These are phyloP conservation scores for Phytophthora kernoviae DNA, from an alignment of 352 stramenopile genomes.

Conservation along the genomic window DNA sequence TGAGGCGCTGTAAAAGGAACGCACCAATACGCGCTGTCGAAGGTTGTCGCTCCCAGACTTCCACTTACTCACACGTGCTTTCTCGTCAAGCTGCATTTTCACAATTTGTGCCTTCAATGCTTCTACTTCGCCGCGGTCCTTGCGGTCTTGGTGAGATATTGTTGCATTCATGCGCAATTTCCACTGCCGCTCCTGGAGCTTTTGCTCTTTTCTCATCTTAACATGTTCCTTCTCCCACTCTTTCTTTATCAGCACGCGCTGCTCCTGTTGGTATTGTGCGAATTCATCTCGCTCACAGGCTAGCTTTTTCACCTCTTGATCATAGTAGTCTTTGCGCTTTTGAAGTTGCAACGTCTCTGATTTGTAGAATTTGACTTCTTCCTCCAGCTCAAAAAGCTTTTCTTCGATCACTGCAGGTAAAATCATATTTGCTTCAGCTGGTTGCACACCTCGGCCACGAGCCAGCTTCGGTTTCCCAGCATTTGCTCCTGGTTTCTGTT, in stretches of 20 bases:
- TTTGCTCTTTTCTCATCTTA: slow-evolving; percentile 81
- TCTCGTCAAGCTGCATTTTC: slow-evolving; percentile 80
- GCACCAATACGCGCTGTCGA: slow-evolving; percentile 66
- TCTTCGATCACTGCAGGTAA: slow-evolving; percentile 80
- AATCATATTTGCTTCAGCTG: slow-evolving; percentile 23
- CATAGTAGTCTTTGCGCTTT: slow-evolving; percentile 69
- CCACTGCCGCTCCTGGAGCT: slow-evolving; percentile 70
- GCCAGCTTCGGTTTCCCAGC: slow-evolving; percentile 7
- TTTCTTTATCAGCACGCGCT: slow-evolving; percentile 59
- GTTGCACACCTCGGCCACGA: slow-evolving; percentile 8
- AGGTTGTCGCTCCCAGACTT: slow-evolving; percentile 75
- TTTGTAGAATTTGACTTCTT: slow-evolving; percentile 89
- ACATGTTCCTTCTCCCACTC: slow-evolving; percentile 69
- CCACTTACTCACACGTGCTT: slow-evolving; percentile 51
- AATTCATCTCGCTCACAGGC: slow-evolving; percentile 57
- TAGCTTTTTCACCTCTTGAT: slow-evolving; percentile 68
- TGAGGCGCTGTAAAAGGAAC: slow-evolving; percentile 10
- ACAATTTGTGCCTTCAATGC: slow-evolving; percentile 84
- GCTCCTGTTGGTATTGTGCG: slow-evolving; percentile 51
- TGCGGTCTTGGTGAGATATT: slow-evolving; percentile 56
- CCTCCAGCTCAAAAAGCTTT: slow-evolving; percentile 78
- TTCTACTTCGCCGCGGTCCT: slow-evolving; percentile 73
- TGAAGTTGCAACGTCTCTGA: slow-evolving; percentile 80
- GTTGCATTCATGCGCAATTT: slow-evolving; percentile 70
- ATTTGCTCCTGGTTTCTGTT: slow-evolving; percentile 12